These are phyloP conservation scores for Helicostylum pulchrum DNA, from an alignment of 192 early-diverging fungal species.

Conservation along the genomic window DNA sequence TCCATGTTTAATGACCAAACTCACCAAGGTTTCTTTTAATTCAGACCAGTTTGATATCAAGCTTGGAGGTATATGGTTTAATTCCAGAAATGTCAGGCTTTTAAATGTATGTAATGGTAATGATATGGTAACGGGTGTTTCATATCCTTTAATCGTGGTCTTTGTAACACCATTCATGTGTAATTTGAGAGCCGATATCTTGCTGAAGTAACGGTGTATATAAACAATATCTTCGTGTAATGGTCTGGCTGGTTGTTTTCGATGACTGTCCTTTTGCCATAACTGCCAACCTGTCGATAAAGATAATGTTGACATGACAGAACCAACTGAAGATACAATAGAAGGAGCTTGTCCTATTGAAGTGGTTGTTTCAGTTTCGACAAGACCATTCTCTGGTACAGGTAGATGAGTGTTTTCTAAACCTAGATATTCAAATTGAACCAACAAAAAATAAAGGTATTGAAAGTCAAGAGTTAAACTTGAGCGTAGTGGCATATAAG, in stretches of 20 bases:
- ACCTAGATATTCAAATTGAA: constrained; percentile 42
- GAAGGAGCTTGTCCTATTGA: constrained; percentile 44
- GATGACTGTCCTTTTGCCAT: constrained; percentile 28
- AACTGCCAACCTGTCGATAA: constrained; percentile 31
- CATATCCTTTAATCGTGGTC: constrained; percentile 30
- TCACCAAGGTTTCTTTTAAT: constrained; percentile 41
- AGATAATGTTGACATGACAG: constrained; percentile 34
- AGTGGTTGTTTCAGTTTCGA: constrained; percentile 35
- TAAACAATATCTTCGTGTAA: constrained; percentile 48
- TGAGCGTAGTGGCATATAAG: constrained; percentile 14
- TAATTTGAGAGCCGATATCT: constrained; percentile 42
- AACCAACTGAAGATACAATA: constrained; percentile 38
- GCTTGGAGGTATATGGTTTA: constrained; percentile 44
- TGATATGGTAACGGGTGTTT: constrained; percentile 21
- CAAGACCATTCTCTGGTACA: constrained; percentile 24
- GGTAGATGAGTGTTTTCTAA: constrained; percentile 31
- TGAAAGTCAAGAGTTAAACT: constrained; percentile 38
- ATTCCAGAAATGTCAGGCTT: constrained; percentile 45
- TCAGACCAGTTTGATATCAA: constrained; percentile 45
- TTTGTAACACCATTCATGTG: constrained; percentile 27
- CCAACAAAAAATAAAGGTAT: constrained; percentile 41
- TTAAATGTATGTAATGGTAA: constrained; percentile 41
- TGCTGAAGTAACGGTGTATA: constrained; percentile 46
- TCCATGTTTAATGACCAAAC: constrained; percentile 39
- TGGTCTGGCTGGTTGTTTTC: constrained; percentile 11